A percentile compares a stretch with the other conserved stretches of the same genome.
Evolutionary conservation across 2,329 filamentous ascomycete species (phyloP).

Genomic region (Claviceps africana): DNA sequence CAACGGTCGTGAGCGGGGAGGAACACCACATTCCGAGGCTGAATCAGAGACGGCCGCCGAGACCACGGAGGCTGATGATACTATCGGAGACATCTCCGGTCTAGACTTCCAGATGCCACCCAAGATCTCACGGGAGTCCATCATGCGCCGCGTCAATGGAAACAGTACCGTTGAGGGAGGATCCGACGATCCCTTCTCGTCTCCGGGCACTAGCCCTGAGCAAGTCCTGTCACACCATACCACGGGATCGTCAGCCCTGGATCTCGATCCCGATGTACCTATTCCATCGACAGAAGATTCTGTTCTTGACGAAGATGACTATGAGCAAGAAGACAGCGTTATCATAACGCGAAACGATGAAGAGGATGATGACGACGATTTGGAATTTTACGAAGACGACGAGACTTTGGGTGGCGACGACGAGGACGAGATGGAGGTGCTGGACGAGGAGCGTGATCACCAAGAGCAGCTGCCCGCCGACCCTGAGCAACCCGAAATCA

Average conservation of each 20-base stretch:
- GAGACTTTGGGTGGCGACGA: conserved; percentile 38
- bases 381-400: conserved; percentile 55
- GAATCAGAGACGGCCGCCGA: conserved; percentile 21
- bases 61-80: conserved; percentile 42
- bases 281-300: conserved; percentile 75
- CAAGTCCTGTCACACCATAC: conserved; percentile 31
- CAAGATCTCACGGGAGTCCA: conserved; percentile 85
- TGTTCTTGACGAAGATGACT: conserved; percentile 38
- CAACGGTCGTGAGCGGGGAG: conserved; percentile 35
- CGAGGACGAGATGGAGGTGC: conserved; percentile 15
- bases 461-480: background rate
- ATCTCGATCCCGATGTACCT: conserved; percentile 72
- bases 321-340: conserved; percentile 43
- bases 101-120: conserved; percentile 55
- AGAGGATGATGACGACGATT: conserved; percentile 47
- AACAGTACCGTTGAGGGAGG: conserved; percentile 40
- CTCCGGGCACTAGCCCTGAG: conserved; percentile 43
- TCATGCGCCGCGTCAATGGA: conserved; percentile 73
- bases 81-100: conserved; percentile 44
- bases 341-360: conserved; percentile 51
- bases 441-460: conserved; percentile 16
- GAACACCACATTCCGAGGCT: conserved; percentile 27
- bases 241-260: background rate
- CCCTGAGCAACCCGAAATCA: background rate
- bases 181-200: conserved; percentile 51